Evolutionary conservation across 495 filamentous ascomycete species (phyloP).

Genomic region (Daldinia concentrica): DNA sequence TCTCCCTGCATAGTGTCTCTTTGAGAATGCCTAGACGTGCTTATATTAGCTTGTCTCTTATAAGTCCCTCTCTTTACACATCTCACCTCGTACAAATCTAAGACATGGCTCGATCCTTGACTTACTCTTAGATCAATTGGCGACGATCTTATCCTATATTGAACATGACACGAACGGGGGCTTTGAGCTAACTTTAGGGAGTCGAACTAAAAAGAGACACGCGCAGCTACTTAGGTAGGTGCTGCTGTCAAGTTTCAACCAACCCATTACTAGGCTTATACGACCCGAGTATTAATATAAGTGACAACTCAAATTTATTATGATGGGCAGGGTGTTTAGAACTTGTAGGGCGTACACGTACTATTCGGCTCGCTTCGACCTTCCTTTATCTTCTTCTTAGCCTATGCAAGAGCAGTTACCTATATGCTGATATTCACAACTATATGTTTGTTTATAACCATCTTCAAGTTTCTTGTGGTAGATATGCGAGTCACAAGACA

Average conservation of each 20-base stretch:
- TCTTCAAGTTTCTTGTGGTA: not conserved
- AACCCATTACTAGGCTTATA: not conserved
- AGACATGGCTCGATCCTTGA: conserved; percentile 40
- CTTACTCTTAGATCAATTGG: conserved; percentile 19
- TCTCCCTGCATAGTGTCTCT: conserved; percentile 12
- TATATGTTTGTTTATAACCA: not conserved
- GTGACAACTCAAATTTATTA: not conserved
- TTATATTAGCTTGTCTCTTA: not conserved
- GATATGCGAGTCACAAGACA: not conserved
- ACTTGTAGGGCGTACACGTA: not conserved
- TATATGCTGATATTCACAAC: not conserved
- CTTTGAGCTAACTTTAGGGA: not conserved
- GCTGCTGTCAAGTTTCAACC: not conserved
- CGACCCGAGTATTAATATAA: not conserved
- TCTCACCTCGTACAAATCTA: conserved; percentile 35
- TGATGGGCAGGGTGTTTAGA: not conserved
- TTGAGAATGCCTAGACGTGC: not conserved
- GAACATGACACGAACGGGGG: conserved; percentile 19
- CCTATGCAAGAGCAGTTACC: not conserved
- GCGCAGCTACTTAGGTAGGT: not conserved
- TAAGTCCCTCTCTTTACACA: conserved; percentile 16
- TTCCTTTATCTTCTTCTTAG: not conserved
- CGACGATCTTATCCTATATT: conserved; percentile 20
- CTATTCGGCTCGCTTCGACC: not conserved
- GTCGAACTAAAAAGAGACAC: not conserved